Evolutionary conservation across 179 eudicot species (phyloP).

Genomic region (Silene coronaria): DNA sequence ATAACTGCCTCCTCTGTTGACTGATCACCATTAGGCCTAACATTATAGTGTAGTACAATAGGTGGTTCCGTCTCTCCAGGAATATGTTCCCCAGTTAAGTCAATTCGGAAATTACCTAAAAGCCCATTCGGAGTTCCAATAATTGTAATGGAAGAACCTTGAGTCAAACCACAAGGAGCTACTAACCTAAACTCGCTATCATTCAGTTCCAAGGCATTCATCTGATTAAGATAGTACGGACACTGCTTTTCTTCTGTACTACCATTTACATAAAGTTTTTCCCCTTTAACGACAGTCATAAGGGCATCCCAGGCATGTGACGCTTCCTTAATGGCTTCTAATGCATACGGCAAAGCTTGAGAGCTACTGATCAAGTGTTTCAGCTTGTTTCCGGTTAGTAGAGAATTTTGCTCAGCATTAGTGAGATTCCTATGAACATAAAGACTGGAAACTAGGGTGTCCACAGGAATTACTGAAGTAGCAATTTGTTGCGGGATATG

Average conservation of each 20-base stretch:
- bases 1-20: conserved; percentile 84
- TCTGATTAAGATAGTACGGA: conserved; percentile 74
- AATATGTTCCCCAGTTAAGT: conserved; percentile 79
- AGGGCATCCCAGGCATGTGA: conserved; percentile 72
- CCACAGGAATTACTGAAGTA: conserved; percentile 49
- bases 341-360: conserved; percentile 68
- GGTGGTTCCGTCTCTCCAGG: conserved; percentile 97
- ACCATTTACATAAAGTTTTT: conserved; percentile 51
- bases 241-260: conserved; percentile 79
- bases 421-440: conserved; percentile 62
- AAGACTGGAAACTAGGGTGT: conserved; percentile 41
- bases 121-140: conserved; percentile 84
- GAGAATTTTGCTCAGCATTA: conserved; percentile 47
- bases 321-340: conserved; percentile 82
- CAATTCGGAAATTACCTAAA: conserved; percentile 75
- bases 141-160: conserved; percentile 83
- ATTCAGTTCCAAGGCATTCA: conserved; percentile 58
- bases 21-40: conserved; percentile 85
- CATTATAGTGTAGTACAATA: conserved; percentile 81
- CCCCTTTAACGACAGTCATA: conserved; percentile 66
- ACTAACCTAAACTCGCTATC: conserved; percentile 53
- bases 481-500: conserved; percentile 36
- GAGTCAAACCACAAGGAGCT: conserved; percentile 88
- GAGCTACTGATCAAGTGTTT: conserved; percentile 51
- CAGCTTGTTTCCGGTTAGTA: conserved; percentile 74